Conservation (phyloP, 1,139 yeast species). For the Yamadazyma membranifaciens region DNA sequence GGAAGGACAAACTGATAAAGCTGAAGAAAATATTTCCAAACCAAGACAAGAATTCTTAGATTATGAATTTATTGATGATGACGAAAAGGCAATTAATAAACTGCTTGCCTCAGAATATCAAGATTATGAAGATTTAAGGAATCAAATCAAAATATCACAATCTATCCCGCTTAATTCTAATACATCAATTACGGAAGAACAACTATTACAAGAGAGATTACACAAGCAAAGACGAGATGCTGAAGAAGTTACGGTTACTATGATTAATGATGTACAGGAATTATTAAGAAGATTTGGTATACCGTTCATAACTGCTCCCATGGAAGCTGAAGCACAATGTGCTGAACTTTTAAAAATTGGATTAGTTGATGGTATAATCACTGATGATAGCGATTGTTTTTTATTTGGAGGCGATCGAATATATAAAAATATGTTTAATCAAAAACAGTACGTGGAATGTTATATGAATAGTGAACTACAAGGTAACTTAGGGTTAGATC, state of each 20-base stretch:
- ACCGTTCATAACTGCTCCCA: slow-evolving; percentile 92
- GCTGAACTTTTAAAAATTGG: slow-evolving; percentile 66
- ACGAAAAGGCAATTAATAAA: slow-evolving; percentile 62
- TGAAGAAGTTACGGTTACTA: slow-evolving; percentile 82
- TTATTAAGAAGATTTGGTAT: slow-evolving; percentile 83
- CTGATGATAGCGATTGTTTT: slow-evolving; percentile 97
- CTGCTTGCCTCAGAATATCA: slow-evolving; percentile 67
- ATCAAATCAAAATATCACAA: slow-evolving; percentile 35
- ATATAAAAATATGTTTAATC: slow-evolving; percentile 93
- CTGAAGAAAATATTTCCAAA: background rate
- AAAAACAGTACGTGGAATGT: slow-evolving; percentile 87
- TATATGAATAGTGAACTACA: slow-evolving; percentile 63
- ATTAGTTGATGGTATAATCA: slow-evolving; percentile 90
- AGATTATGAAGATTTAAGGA: slow-evolving; percentile 67
- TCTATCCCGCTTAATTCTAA: slow-evolving; percentile 11
- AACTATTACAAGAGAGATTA: slow-evolving; percentile 55
- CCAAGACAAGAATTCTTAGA: slow-evolving; percentile 29
- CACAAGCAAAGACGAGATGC: slow-evolving; percentile 78
- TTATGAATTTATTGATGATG: slow-evolving; percentile 73
- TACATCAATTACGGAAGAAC: slow-evolving; percentile 50
- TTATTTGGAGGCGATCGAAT: slow-evolving; percentile 85
- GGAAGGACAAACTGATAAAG: slow-evolving; percentile 5
- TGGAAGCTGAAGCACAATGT: slow-evolving; percentile 99
- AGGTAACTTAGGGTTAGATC: slow-evolving; percentile 62
- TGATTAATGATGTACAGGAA: slow-evolving; percentile 91